phyloP scores from a whole-genome alignment of 257 asterid genomes.

The Henckelia pumila region DNA sequence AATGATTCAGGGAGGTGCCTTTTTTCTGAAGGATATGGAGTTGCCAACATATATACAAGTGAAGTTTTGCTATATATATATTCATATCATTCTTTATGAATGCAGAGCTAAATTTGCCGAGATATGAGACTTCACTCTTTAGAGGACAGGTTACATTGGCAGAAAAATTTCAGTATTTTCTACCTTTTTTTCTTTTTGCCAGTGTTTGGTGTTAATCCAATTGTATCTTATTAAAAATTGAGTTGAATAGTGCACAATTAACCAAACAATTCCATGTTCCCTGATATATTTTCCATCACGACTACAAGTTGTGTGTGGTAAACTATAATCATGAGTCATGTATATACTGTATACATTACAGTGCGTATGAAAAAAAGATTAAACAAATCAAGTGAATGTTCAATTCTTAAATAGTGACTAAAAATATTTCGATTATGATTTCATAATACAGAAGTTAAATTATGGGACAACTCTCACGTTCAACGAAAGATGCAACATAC shows the following conservation, averaged over 20 bases:
- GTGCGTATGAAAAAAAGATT: not conserved
- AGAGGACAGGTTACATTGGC: slow-evolving; percentile 19
- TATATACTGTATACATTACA: no score
- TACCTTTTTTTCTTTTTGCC: slow-evolving; percentile 2
- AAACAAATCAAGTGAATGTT: not conserved
- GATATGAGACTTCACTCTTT: slow-evolving; percentile 11
- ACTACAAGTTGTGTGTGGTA: not conserved
- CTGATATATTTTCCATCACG: not conserved
- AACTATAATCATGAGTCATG: not conserved
- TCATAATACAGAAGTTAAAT: no score
- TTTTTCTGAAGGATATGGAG: slow-evolving; percentile 26
- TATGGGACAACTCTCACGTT: no score
- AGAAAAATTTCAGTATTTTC: slow-evolving; percentile 9
- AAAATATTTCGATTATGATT: no score
- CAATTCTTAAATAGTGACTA: no score
- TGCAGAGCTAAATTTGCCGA: slow-evolving; percentile 30
- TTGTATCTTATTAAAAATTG: not conserved
- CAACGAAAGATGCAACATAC: no score
- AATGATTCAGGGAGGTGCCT: slow-evolving; percentile 18
- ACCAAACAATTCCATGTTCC: not conserved
- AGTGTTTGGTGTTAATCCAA: slow-evolving; percentile 3
- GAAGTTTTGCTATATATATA: slow-evolving; percentile 32
- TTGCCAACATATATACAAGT: slow-evolving; percentile 32
- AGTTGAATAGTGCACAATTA: not conserved
- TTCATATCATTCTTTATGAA: slow-evolving; percentile 30